phyloP scores from a whole-genome alignment of 257 asterid species.

The Solanum arcanum region DNA sequence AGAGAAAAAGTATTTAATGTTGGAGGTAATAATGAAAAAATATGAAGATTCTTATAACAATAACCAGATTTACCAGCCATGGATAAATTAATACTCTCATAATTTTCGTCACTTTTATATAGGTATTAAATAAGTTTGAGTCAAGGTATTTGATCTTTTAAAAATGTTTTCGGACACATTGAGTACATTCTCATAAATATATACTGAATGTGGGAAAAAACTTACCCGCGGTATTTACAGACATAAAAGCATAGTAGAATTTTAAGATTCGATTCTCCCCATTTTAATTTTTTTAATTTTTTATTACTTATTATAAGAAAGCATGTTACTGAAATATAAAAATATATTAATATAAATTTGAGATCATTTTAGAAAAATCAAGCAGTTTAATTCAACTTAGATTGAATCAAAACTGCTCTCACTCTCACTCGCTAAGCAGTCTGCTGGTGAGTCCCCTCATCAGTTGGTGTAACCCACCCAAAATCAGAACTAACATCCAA shows the following conservation, averaged over 20 bases:
- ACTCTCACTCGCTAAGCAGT: neutral
- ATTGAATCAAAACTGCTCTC: constrained; percentile 7
- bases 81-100: neutral
- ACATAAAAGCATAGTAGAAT: too few species aligned
- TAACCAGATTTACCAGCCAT: neutral
- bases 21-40: too few species aligned
- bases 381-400: constrained; percentile 15
- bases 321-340: too few species aligned
- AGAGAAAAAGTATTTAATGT: too few species aligned
- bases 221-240: too few species aligned
- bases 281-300: rapidly evolving
- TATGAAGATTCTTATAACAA: neutral
- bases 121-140: neutral
- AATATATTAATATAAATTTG: neutral
- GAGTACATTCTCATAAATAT: too few species aligned
- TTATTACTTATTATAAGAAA: too few species aligned
- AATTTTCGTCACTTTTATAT: neutral
- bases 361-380: neutral
- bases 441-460: neutral
- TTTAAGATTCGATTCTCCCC: neutral
- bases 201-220: too few species aligned
- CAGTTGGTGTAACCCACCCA: constrained; percentile 10
- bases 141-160: neutral
- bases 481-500: constrained; percentile 42
- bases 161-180: too few species aligned